These are phyloP conservation scores for Diplodia scrobiculata DNA, from an alignment of 2,329 filamentous ascomycete genomes.

Conservation along the genomic window DNA sequence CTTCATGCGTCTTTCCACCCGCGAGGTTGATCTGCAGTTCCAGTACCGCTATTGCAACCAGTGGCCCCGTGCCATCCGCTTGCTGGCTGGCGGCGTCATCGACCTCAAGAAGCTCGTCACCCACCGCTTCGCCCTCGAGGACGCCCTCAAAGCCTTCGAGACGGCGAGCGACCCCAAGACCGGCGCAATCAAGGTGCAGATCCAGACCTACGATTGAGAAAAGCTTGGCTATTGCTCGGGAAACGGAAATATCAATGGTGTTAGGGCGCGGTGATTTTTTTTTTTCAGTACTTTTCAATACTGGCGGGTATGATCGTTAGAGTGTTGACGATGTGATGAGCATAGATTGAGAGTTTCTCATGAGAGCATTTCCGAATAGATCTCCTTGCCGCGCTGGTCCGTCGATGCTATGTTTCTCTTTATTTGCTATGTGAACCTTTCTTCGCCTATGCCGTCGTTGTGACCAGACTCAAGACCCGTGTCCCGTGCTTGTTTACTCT, in stretches of 20 bases:
- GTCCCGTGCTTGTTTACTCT: too few species aligned
- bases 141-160: constrained; percentile 86
- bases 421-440: background rate
- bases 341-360: constrained; percentile 16
- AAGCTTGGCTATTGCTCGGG: background rate
- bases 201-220: constrained; percentile 59
- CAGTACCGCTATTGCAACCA: constrained; percentile 97
- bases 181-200: constrained; percentile 97
- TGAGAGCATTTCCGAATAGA: constrained; percentile 14
- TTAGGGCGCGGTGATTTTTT: background rate
- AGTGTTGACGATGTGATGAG: constrained; percentile 7
- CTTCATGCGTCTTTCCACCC: constrained; percentile 88
- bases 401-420: background rate
- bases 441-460: background rate
- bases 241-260: background rate
- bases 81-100: constrained; percentile 82
- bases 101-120: constrained; percentile 82
- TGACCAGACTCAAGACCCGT: background rate
- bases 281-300: background rate
- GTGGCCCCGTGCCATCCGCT: constrained; percentile 88
- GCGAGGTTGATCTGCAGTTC: constrained; percentile 92
- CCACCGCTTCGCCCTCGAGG: constrained; percentile 81
- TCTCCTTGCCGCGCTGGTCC: background rate
- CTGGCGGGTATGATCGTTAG: background rate
- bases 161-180: constrained; percentile 85